phyloP scores from a whole-genome alignment of 768 basidiomycete species.

The Leccinum broughii region DNA sequence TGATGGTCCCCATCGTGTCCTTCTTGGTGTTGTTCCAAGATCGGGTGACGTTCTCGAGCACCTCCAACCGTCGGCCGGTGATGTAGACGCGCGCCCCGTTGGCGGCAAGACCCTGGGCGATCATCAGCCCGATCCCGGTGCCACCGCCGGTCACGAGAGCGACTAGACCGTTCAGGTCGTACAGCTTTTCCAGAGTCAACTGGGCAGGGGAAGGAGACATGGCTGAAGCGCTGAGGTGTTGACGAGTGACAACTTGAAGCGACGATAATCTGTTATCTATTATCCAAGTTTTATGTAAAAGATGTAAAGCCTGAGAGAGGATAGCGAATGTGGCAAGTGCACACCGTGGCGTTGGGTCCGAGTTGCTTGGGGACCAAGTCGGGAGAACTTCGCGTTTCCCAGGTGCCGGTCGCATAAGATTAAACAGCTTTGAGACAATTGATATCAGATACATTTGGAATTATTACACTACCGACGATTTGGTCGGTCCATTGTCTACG shows the following conservation, averaged over 20 bases:
- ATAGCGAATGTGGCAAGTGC: background rate
- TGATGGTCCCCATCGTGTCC: conserved; percentile 45
- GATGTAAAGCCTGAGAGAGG: background rate
- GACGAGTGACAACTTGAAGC: background rate
- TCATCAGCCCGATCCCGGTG: conserved; percentile 63
- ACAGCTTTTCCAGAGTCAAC: conserved; percentile 34
- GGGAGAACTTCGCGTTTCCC: background rate
- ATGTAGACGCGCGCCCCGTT: conserved; percentile 84
- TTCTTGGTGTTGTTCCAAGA: conserved; percentile 44
- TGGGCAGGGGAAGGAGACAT: conserved; percentile 26
- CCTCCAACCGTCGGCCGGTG: conserved; percentile 64
- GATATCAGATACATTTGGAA: background rate
- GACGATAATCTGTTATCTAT: background rate
- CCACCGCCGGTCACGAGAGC: conserved; percentile 50
- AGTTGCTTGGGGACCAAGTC: background rate
- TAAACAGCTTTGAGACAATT: background rate
- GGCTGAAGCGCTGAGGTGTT: background rate
- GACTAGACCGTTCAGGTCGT: conserved; percentile 58
- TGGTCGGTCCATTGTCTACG: conserved; percentile 7
- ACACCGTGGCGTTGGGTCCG: background rate
- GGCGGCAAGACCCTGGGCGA: conserved; percentile 68
- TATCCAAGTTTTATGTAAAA: background rate
- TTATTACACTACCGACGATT: background rate
- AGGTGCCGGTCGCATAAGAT: background rate
- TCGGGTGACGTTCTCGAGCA: conserved; percentile 57